Evolutionary conservation across 768 basidiomycete species (phyloP).

Genomic region (Paxillus rubicundulus): DNA sequence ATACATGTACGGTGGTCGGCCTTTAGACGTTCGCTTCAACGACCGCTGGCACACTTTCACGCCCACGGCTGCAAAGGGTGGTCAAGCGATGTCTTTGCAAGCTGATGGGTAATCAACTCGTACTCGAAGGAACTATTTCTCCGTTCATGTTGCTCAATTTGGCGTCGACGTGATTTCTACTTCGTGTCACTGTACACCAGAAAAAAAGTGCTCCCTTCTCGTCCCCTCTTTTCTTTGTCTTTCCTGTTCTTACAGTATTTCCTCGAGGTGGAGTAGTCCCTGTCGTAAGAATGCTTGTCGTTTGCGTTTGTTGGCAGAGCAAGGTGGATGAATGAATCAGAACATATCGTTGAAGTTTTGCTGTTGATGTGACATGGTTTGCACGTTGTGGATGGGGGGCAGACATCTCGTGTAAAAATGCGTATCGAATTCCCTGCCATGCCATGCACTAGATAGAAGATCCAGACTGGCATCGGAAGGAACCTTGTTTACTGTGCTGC

Average conservation of each 20-base stretch:
- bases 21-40: constrained; percentile 90
- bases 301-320: not conserved
- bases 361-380: too few relatives aligned
- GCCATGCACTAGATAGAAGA: too few relatives aligned
- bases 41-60: constrained; percentile 95
- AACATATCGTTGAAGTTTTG: not conserved
- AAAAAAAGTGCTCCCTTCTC: not conserved
- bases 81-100: constrained; percentile 66
- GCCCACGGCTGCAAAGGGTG: constrained; percentile 85
- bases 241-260: not conserved
- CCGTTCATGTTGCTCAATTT: not conserved
- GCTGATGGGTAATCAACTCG: constrained; percentile 42
- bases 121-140: not conserved
- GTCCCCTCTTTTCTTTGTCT: not conserved
- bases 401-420: too few relatives aligned
- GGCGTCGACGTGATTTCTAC: not conserved
- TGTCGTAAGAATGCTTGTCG: not conserved
- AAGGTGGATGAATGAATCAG: constrained; percentile 4
- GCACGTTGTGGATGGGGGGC: too few relatives aligned
- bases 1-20: constrained; percentile 93
- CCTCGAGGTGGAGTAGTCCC: not conserved
- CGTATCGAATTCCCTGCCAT: too few relatives aligned
- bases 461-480: too few relatives aligned
- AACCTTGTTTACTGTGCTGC: too few relatives aligned
- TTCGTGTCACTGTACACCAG: not conserved